These are phyloP conservation scores for Colletotrichum sidae DNA, from an alignment of 2,329 filamentous ascomycete species.

Conservation along the genomic window DNA sequence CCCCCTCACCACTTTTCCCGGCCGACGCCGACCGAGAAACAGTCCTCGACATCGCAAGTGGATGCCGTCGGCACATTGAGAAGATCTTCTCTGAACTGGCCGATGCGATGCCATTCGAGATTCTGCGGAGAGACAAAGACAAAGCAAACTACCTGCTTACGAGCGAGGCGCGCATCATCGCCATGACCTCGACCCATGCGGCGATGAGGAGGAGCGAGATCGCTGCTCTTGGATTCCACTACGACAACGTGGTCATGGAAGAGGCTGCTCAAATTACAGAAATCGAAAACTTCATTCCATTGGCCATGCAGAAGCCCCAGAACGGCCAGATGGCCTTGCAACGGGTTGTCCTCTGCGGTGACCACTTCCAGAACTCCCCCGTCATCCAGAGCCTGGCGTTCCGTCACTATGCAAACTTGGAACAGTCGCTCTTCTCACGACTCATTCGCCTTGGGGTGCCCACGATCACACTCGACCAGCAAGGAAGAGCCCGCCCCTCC, in stretches of 20 bases:
- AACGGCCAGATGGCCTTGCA: slow-evolving; percentile 81
- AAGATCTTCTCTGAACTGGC: slow-evolving; percentile 93
- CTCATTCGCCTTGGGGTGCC: slow-evolving; percentile 94
- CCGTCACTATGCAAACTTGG: slow-evolving; percentile 93
- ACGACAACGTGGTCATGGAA: slow-evolving; percentile 98
- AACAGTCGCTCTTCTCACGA: slow-evolving; percentile 93
- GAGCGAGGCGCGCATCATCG: slow-evolving; percentile 96
- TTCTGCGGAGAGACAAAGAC: slow-evolving; percentile 87
- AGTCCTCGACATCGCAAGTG: slow-evolving; percentile 80
- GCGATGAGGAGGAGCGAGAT: slow-evolving; percentile 95
- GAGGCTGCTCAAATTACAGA: slow-evolving; percentile 98
- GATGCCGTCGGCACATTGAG: slow-evolving; percentile 88
- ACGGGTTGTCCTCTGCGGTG: slow-evolving; percentile 90
- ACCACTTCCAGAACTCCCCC: slow-evolving; percentile 96
- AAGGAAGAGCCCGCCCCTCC: slow-evolving; percentile 88
- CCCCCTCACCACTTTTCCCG: slow-evolving; percentile 87
- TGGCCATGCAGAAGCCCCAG: slow-evolving; percentile 87
- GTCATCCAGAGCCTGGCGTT: slow-evolving; percentile 96
- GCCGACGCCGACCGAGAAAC: slow-evolving; percentile 71
- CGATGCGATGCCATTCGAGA: slow-evolving; percentile 95
- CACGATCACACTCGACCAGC: slow-evolving; percentile 88
- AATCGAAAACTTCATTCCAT: slow-evolving; percentile 94
- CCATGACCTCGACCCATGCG: slow-evolving; percentile 98
- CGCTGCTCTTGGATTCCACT: slow-evolving; percentile 90
- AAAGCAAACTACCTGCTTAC: slow-evolving; percentile 96